Conservation (phyloP, 2,329 filamentous ascomycete species). For the Botrytis porri region DNA sequence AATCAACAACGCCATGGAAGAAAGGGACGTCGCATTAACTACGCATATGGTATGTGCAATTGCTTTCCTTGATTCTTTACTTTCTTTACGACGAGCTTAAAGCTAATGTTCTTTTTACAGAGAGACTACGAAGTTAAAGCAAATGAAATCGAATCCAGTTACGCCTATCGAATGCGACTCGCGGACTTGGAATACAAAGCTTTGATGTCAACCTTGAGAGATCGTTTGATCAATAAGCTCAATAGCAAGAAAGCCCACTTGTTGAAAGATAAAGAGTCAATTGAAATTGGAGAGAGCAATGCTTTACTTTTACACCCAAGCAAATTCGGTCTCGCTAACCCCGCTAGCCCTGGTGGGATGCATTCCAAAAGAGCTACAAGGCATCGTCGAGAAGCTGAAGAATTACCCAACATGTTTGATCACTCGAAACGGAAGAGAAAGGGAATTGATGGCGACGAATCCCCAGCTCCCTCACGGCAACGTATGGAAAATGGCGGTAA, state of each 20-base stretch:
- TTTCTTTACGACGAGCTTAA: not conserved
- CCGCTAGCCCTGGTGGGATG: slow-evolving; percentile 59
- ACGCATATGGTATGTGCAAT: slow-evolving; percentile 68
- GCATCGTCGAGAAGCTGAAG: slow-evolving; percentile 57
- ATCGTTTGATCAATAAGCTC: slow-evolving; percentile 65
- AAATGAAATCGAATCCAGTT: slow-evolving; percentile 56
- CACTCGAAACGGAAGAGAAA: slow-evolving; percentile 63
- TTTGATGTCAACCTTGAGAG: slow-evolving; percentile 58
- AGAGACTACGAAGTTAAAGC: slow-evolving; percentile 62
- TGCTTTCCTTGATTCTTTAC: not conserved
- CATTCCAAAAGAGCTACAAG: slow-evolving; percentile 63
- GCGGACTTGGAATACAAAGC: slow-evolving; percentile 60
- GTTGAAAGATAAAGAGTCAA: slow-evolving; percentile 63
- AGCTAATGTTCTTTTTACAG: slow-evolving; percentile 40
- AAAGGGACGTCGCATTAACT: slow-evolving; percentile 78
- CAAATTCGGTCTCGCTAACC: slow-evolving; percentile 65
- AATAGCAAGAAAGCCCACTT: slow-evolving; percentile 63
- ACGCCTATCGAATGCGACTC: slow-evolving; percentile 60
- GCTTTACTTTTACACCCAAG: slow-evolving; percentile 65
- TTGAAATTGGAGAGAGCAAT: slow-evolving; percentile 65
- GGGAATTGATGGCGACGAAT: slow-evolving; percentile 59
- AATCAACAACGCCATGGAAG: slow-evolving; percentile 83
- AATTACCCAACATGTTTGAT: slow-evolving; percentile 53
- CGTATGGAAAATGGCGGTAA: slow-evolving; percentile 54
- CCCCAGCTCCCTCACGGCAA: slow-evolving; percentile 56